Percentiles rank a stretch among this genome's conserved stretches.
Evolutionary conservation across 331 rosid species (phyloP).

Genomic region (Arachis monticola): DNA sequence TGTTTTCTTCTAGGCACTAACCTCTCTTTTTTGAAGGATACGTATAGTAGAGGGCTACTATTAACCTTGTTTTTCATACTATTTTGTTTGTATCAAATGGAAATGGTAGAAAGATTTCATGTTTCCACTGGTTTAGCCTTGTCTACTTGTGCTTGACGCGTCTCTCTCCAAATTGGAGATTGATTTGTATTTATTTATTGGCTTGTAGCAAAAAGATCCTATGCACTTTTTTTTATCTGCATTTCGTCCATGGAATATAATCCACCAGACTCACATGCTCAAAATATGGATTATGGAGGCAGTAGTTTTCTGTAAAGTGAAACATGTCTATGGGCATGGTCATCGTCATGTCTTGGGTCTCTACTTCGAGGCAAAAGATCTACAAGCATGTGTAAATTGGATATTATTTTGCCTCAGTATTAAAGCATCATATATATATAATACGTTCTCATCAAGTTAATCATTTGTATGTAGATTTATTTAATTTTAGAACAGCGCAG

Average conservation of each 20-base stretch:
- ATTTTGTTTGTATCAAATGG: slow-evolving; percentile 17
- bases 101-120: slow-evolving; percentile 28
- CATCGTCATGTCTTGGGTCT: slow-evolving; percentile 18
- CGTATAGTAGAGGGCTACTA: slow-evolving; percentile 33
- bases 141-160: slow-evolving; percentile 54
- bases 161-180: slow-evolving; percentile 44
- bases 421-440: too few relatives aligned
- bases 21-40: slow-evolving; percentile 37
- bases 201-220: slow-evolving; percentile 46
- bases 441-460: too few relatives aligned
- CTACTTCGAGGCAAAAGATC: slow-evolving; percentile 19
- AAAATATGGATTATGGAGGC: slow-evolving; percentile 16
- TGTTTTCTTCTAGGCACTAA: slow-evolving; percentile 49
- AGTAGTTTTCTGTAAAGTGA: slow-evolving; percentile 20
- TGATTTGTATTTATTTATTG: slow-evolving; percentile 48
- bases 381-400: background rate
- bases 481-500: too few relatives aligned
- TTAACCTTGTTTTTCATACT: slow-evolving; percentile 21
- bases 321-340: slow-evolving; percentile 13
- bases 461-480: too few relatives aligned
- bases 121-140: slow-evolving; percentile 35
- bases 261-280: slow-evolving; percentile 49
- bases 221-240: slow-evolving; percentile 44
- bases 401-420: too few relatives aligned
- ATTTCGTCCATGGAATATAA: slow-evolving; percentile 36